Conservation (phyloP, 176 grass and related monocot genomes). For the Eleusine coracana region DNA sequence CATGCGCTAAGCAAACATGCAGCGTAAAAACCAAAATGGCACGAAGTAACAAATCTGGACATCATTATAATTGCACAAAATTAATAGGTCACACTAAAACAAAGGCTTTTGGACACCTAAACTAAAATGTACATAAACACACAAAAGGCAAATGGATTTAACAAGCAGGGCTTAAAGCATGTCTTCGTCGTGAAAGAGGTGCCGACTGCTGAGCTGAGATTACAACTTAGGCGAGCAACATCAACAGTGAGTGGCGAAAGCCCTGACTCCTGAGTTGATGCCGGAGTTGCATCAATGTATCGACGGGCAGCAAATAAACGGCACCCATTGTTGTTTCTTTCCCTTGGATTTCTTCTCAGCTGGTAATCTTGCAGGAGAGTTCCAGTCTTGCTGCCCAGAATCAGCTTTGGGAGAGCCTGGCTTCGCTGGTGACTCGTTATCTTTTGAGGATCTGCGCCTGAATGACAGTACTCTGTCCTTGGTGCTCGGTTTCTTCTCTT, state of each 20-base stretch:
- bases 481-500: constrained; percentile 44
- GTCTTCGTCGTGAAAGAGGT: neutral
- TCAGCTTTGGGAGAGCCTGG: constrained; percentile 30
- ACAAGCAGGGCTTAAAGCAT: neutral
- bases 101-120: neutral
- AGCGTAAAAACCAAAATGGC: neutral
- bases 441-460: constrained; percentile 32
- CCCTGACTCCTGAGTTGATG: neutral
- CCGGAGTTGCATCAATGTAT: constrained; percentile 24
- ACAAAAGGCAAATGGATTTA: neutral
- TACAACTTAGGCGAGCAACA: neutral
- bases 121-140: constrained; percentile 25
- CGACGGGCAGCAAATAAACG: constrained; percentile 73
- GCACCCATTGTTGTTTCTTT: constrained; percentile 61
- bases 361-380: constrained; percentile 64
- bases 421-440: constrained; percentile 11
- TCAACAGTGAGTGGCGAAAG: neutral
- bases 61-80: neutral
- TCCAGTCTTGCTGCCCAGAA: constrained; percentile 59
- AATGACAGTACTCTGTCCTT: constrained; percentile 44
- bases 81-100: neutral
- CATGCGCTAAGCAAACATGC: neutral
- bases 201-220: neutral
- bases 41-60: neutral
- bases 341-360: constrained; percentile 44